Base-by-base conservation (phyloP, 495 filamentous ascomycete genomes). In the Aspergillus heteromorphus region DNA sequence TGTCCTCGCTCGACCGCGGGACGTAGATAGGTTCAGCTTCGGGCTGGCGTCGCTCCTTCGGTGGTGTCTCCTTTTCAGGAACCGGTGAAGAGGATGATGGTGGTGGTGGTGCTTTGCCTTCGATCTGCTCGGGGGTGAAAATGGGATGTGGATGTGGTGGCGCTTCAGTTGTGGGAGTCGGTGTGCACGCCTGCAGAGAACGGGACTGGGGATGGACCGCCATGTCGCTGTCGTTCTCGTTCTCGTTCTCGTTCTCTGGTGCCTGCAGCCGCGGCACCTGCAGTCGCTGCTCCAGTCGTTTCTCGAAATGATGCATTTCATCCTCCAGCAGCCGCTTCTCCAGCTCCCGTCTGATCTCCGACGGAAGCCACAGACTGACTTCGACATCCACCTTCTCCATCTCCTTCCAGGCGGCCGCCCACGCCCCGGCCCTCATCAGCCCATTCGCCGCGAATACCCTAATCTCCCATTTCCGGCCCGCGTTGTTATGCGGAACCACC, bases 311-410 rank as follows among this genome's bases (percentile, higher is more conserved):
- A 25, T 53, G 45, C 30, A 36, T 45, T 14, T 51, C 54, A 23
- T 66, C 63, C 19, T 74, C 69, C 2, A 50, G 34, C 34, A 75
- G 56, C 36, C 63, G 62, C 40, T 71, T 76, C 59, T 79, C 75
- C 49, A 84, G 61, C 29, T 73, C 67, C 5, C 70, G 59, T 23
- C 74, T 63, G 19, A 84, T 51, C 36, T 80, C 77, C 6, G 79
- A 77, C 1, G 83, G 80, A 23, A 86, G 69, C 75, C 82, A 85
- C 4, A 90, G 84, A 52, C 86, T 84, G 56, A 98, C 82, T 65
- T 98, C 93, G 0, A 95, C 87, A 69, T 98, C 93, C 7, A 97
- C 89, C 27, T 92, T 81, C 69, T 98, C 93, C 93, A 98, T 98
- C 65, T 97, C 92, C 51, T 80, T 85, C 93, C 93, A 98, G 29